Base-by-base conservation (phyloP, 2,329 filamentous ascomycete species). In the Cladobotryum protrusum region DNA sequence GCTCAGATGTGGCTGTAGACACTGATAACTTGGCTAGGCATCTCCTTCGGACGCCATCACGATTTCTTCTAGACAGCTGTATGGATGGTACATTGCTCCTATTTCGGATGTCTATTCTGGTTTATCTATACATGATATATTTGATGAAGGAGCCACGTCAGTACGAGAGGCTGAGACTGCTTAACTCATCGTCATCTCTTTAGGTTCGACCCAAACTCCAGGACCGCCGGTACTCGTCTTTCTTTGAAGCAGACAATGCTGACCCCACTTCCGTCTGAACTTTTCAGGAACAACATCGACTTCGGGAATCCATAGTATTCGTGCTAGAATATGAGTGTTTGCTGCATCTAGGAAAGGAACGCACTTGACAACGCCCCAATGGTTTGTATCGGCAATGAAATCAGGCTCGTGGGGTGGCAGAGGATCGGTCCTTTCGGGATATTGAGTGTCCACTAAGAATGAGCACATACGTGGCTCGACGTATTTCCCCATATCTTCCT, bases 401-500 rank as follows among this genome's bases (percentile, higher is more conserved):
- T 90, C 81, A 2, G 91, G 91, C 64, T 99, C 91, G 11, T 85
- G 76, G 0, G 77, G 73, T 1, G 89, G 85, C 34, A 76, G 60
- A 5, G 65, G 55, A 13, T 67, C 67, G n/a, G 56, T 66, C 50
- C 74, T 70, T 51, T 63, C 79, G 0, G 86, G 83, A 59, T 92
- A 89, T 53, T 87, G 85, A 1, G 89, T 95, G 65, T 99, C 93
- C 14, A 97, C 85, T 4, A 99, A 64, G 67, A 95, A 96, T 8
- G 82, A 76, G 67, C 93, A 99, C 48, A 82, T 75, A 24, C 77
- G 74, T 40, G 95, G 70, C 53, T 92, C 83, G 34, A 83, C 86
- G 65, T 97, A 95, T 80, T 97, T 99, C 52, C 82, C 79, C 54
- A 78, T 65, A 64, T 99, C 93, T 67, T 96, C 91, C 56, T 84